Evolutionary conservation across 1,139 yeast genomes (phyloP).

Genomic region (Saccharomyces hybrid): DNA sequence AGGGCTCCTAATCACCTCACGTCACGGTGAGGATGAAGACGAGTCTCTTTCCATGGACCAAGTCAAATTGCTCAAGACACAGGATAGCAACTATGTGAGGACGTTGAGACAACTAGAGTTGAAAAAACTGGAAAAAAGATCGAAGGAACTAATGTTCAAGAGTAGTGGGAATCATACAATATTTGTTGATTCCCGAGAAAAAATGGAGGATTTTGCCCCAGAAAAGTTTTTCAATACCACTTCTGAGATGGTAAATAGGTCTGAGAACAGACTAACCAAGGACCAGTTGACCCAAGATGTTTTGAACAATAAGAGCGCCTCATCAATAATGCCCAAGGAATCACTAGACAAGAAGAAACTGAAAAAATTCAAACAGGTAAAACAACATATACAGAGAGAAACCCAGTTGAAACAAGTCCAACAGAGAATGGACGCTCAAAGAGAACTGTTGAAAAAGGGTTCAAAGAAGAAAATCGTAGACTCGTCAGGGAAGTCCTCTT

Average conservation of each 20-base stretch:
- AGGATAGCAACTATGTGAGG: constrained; percentile 78
- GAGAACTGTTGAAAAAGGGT: constrained; percentile 87
- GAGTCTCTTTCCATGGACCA: constrained; percentile 56
- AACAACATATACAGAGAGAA: constrained; percentile 59
- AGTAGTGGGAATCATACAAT: constrained; percentile 70
- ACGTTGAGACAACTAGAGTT: constrained; percentile 66
- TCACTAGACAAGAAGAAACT: constrained; percentile 48
- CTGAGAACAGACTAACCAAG: constrained; percentile 63
- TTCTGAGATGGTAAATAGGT: constrained; percentile 48
- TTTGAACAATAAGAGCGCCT: constrained; percentile 19
- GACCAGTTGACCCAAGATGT: constrained; percentile 41
- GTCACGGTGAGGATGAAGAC: constrained; percentile 46
- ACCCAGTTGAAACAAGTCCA: constrained; percentile 60
- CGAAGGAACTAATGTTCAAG: constrained; percentile 46
- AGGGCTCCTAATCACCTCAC: constrained; percentile 60
- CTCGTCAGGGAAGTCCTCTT: constrained; percentile 57
- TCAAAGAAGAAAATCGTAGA: constrained; percentile 67
- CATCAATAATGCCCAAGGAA: constrained; percentile 33
- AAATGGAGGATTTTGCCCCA: constrained; percentile 53
- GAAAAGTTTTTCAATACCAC: constrained; percentile 65
- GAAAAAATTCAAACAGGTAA: constrained; percentile 46
- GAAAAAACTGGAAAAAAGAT: constrained; percentile 54
- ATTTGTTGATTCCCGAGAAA: constrained; percentile 60
- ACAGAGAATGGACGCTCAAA: constrained; percentile 62
- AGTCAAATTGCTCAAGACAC: constrained; percentile 75